These are phyloP conservation scores for Leccinum obscurum DNA, from an alignment of 768 basidiomycete genomes.

Conservation along the genomic window DNA sequence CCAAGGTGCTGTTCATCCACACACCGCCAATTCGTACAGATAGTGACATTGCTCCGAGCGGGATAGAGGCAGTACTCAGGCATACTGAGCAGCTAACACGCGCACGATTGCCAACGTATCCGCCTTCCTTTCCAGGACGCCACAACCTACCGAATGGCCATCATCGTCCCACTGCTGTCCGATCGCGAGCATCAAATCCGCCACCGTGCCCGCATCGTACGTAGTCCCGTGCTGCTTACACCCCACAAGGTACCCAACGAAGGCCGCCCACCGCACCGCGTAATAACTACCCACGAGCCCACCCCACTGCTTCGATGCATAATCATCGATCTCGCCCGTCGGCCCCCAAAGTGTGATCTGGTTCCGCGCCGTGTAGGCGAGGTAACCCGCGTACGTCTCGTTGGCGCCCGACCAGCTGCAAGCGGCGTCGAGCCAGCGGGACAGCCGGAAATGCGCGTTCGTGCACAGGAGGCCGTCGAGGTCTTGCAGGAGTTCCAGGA, in stretches of 20 bases:
- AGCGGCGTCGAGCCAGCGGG: slow-evolving; percentile 38
- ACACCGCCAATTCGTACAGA: too few relatives aligned
- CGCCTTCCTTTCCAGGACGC: not conserved
- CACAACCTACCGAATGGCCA: not conserved
- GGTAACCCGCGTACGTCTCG: slow-evolving; percentile 33
- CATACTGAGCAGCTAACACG: not conserved
- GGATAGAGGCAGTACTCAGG: not conserved
- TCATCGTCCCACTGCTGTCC: slow-evolving; percentile 32
- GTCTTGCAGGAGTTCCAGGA: slow-evolving; percentile 33
- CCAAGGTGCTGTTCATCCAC: too few relatives aligned
- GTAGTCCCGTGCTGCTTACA: slow-evolving; percentile 28
- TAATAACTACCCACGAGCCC: slow-evolving; percentile 42
- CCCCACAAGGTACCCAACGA: slow-evolving; percentile 33
- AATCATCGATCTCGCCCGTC: slow-evolving; percentile 41
- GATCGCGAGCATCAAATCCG: slow-evolving; percentile 31
- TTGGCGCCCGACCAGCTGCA: slow-evolving; percentile 31
- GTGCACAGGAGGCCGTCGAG: slow-evolving; percentile 38
- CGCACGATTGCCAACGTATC: not conserved
- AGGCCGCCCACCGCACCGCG: slow-evolving; percentile 35
- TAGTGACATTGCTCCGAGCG: too few relatives aligned
- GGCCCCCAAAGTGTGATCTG: slow-evolving; percentile 47
- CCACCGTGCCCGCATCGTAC: slow-evolving; percentile 31
- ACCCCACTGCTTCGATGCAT: slow-evolving; percentile 45
- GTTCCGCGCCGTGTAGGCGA: slow-evolving; percentile 42
- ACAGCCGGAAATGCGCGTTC: slow-evolving; percentile 34